Base-by-base conservation (phyloP, 75 land plant species). In the Gnetum montanum region DNA sequence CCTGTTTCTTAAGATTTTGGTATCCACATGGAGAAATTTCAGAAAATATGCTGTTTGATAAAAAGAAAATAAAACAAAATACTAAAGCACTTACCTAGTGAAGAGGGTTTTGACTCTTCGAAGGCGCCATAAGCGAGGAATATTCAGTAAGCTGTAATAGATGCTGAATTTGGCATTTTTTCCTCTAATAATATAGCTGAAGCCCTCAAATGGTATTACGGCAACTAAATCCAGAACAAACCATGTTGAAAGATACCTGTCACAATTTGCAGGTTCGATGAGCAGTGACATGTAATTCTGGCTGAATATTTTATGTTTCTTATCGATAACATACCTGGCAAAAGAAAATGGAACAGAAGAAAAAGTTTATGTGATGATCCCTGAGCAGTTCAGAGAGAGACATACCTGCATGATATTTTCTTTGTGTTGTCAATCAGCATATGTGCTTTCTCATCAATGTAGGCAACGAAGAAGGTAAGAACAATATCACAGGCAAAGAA, bases 101-200 rank as follows among this genome's bases (percentile, higher is more conserved):
- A 86, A 86, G 30, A 86, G 45, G 34, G 66, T 69, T 41, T 80
- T 83, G 57, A 80, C 78, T 48, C 79, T 60, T 26, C 87, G 56
- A 4, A 86, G 59, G 54, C 91, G 71, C 87, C 80, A 79, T 3
- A 86, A 77, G 26, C 81, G 72, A 34, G 83, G 71, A 63, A 83
- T 46, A 30, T 79, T 79, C 31, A 86, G 40, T 20, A 73, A 43
- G 55, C 73, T 70, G 47, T 73, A 86, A 10, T 33, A 53, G 16
- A 43, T 24, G 54, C 65, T 62, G 49, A 75, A 57, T 25, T 79
- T 65, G 13, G 57, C n/a, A 22, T 67, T 19, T 20, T 60, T 50
- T 28, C 77, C 77, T 0, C 77, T 80, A 40, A 78, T 52, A 33
- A 83, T 13, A 54, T 49, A 75, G 7, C 58, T 64, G 18, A 88